Conservation (phyloP, 140 eudicot species). For the Senecio squalidus region DNA sequence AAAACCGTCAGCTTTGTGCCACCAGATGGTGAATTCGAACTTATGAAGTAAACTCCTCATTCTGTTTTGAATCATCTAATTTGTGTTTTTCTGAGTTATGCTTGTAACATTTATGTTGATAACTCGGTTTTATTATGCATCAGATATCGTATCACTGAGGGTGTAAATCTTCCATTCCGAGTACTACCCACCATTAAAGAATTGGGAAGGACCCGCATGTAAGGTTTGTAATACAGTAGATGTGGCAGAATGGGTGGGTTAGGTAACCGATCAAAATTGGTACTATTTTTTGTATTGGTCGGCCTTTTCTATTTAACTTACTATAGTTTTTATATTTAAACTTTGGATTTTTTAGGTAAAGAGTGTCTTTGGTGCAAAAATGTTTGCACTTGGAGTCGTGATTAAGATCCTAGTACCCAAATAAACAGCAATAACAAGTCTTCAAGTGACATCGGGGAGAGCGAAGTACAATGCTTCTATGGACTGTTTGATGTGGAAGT, state of each 20-base stretch:
- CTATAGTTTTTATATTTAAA: neutral
- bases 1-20: conserved; percentile 99
- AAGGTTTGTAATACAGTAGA: conserved; percentile 50
- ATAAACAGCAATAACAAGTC: conserved; percentile 95
- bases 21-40: conserved; percentile 98
- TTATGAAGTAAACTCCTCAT: conserved; percentile 79
- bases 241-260: too few relatives aligned
- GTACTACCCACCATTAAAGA: conserved; percentile 97
- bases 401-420: conserved; percentile 93
- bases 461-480: conserved; percentile 90
- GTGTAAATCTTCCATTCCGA: conserved; percentile 97
- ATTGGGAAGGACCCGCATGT: conserved; percentile 95
- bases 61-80: neutral
- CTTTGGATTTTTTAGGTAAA: conserved; percentile 63
- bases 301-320: too few relatives aligned
- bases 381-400: conserved; percentile 99
- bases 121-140: neutral
- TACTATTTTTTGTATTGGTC: too few relatives aligned
- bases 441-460: conserved; percentile 94
- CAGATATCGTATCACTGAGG: conserved; percentile 98
- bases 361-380: conserved; percentile 97
- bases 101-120: neutral
- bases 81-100: neutral
- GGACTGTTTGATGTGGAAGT: conserved; percentile 99
- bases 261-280: too few relatives aligned